Evolutionary conservation across 2,329 filamentous ascomycete species (phyloP).

Genomic region (Aspergillus neoniger): DNA sequence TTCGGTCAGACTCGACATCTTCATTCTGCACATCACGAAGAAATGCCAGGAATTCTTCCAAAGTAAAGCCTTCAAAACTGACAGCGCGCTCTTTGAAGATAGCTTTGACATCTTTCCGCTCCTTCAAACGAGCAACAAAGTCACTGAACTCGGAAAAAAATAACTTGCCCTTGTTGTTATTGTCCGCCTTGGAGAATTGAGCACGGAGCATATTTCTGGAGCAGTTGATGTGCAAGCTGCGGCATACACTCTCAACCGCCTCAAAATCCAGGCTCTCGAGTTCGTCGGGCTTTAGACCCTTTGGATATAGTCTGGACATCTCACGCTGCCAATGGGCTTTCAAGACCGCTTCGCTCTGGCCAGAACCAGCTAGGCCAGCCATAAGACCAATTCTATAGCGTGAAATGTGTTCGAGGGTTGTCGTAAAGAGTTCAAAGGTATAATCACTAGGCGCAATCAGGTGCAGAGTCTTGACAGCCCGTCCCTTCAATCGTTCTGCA

Average conservation of each 20-base stretch:
- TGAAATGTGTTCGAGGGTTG: slow-evolving; percentile 79
- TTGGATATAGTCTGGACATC: slow-evolving; percentile 68
- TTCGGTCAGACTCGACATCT: slow-evolving; percentile 66
- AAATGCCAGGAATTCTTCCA: slow-evolving; percentile 74
- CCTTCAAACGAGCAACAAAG: slow-evolving; percentile 81
- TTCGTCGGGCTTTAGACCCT: slow-evolving; percentile 47
- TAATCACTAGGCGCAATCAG: slow-evolving; percentile 75
- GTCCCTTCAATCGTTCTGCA: slow-evolving; percentile 73
- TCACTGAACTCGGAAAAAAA: slow-evolving; percentile 79
- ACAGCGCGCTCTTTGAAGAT: slow-evolving; percentile 67
- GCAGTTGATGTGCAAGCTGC: slow-evolving; percentile 88
- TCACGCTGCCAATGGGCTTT: slow-evolving; percentile 83
- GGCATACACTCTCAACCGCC: slow-evolving; percentile 80
- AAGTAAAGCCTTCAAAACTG: slow-evolving; percentile 65
- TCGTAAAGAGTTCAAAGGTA: slow-evolving; percentile 76
- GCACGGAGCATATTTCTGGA: slow-evolving; percentile 70
- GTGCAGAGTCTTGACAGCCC: slow-evolving; percentile 75
- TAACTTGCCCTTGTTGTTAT: slow-evolving; percentile 64
- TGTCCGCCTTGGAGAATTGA: slow-evolving; percentile 74
- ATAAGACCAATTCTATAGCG: slow-evolving; percentile 87
- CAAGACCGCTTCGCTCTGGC: slow-evolving; percentile 77
- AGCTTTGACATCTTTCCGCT: slow-evolving; percentile 74
- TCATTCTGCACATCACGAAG: slow-evolving; percentile 73
- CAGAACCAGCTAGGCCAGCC: slow-evolving; percentile 75
- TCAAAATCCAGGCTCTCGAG: slow-evolving; percentile 74